These are phyloP conservation scores for Colletotrichum spinosum DNA, from an alignment of 2,329 filamentous ascomycete genomes.

Conservation along the genomic window DNA sequence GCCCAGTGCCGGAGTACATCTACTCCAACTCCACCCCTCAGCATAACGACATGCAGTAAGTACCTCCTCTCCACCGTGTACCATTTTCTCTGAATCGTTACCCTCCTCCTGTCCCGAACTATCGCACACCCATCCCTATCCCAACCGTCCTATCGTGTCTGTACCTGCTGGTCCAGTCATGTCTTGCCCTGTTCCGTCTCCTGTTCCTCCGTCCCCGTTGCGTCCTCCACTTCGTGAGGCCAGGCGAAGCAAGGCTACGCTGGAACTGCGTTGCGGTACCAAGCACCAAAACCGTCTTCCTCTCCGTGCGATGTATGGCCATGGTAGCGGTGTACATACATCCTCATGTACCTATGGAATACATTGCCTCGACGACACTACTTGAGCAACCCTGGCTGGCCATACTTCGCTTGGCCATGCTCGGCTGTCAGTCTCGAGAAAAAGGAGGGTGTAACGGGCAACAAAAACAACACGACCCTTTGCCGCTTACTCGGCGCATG, in stretches of 20 bases:
- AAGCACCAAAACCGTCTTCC: conserved; percentile 3
- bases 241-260: neutral
- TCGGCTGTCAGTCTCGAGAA: neutral
- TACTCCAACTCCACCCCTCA: conserved; percentile 64
- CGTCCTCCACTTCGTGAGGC: conserved; percentile 37
- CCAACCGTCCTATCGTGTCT: neutral
- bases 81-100: neutral
- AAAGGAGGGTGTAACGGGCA: conserved; percentile 32
- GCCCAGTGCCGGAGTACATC: conserved; percentile 70
- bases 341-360: conserved; percentile 28
- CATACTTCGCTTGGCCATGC: conserved; percentile 21
- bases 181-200: conserved; percentile 48
- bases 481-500: conserved; percentile 2
- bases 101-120: conserved; percentile 37
- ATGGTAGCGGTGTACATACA: conserved; percentile 4
- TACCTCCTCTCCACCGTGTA: conserved; percentile 48
- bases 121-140: too few species aligned
- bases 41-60: conserved; percentile 70
- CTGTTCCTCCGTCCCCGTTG: conserved; percentile 45
- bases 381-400: conserved; percentile 28
- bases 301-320: conserved; percentile 1
- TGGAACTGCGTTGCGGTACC: conserved; percentile 1
- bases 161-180: conserved; percentile 16
- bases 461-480: conserved; percentile 26
- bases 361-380: conserved; percentile 15